Base-by-base conservation (phyloP, 352 stramenopile species). In the Nothophytophthora sp. region DNA sequence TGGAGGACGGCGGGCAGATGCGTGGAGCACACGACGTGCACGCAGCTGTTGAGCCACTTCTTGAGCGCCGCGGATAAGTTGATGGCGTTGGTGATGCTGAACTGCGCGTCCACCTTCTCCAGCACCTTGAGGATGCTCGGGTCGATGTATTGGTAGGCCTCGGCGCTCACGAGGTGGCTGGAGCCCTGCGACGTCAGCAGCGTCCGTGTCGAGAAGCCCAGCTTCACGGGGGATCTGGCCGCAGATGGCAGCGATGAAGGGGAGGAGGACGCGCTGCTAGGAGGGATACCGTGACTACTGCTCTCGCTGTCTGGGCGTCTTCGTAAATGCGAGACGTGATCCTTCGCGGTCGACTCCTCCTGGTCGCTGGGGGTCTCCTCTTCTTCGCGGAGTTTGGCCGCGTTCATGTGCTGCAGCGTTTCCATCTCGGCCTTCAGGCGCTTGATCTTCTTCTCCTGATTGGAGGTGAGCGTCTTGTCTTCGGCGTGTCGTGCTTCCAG, bases 71-170 rank as follows among this genome's bases (percentile, higher is more conserved):
- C 60, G 0, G 78, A 73, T 8, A 92, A 55, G 10, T 72, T 73
- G 55, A 92, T 90, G 20, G 81, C 81, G 55, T 85, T 89, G 20
- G 76, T 83, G 70, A 92, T 92, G 50, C 76, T 90, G 67, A 92
- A 92, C 55, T 92, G 78, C 28, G 81, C 89, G 55, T 92, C 81
- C 18, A 90, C 78, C 43, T 92, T 90, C 40, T 90, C 78, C 3
- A 92, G 58, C 20, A 92, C 76, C 19, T 89, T 89, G 22, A 92
- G 58, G 56, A 92, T 87, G 63, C 73, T 90, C 2, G 81, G 81
- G 47, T 89, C 81, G 32, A 92, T 88, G 48, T 86, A 92, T 35
- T 84, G 74, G 15, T 78, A 79, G 2, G 76, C 70, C 20, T 86
- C 76, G 5, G 59, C 55, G 15, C 53, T 61, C 13, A 81, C 62